Percentiles rank a stretch among this genome's conserved stretches.
phyloP scores from a whole-genome alignment of 352 stramenopile species.

The Pilasporangium apinafurcum region DNA sequence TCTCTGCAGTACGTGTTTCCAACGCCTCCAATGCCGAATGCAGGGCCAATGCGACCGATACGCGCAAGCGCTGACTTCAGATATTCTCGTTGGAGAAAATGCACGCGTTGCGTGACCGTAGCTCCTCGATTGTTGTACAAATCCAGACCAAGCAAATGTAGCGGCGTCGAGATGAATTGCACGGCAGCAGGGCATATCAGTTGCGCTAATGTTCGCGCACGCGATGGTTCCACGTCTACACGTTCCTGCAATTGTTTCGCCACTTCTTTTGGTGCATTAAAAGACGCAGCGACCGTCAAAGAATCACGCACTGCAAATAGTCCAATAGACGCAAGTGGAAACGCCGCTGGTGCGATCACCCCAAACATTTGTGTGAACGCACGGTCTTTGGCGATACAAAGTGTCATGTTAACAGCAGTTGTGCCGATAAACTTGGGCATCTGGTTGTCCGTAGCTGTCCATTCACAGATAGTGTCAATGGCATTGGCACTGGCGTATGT shows the following conservation, averaged over 20 bases:
- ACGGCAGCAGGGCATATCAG: slow-evolving; percentile 77
- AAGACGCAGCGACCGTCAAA: slow-evolving; percentile 82
- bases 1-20: slow-evolving; percentile 76
- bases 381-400: slow-evolving; percentile 88
- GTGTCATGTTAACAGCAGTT: slow-evolving; percentile 87
- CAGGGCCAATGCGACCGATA: slow-evolving; percentile 83
- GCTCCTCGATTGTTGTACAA: slow-evolving; percentile 80
- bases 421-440: slow-evolving; percentile 87
- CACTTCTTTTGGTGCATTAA: slow-evolving; percentile 77
- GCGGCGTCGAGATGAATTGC: slow-evolving; percentile 85
- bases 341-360: slow-evolving; percentile 63
- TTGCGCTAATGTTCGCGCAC: slow-evolving; percentile 63
- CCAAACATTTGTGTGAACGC: slow-evolving; percentile 91
- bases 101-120: slow-evolving; percentile 18
- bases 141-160: slow-evolving; percentile 86
- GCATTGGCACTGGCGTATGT: slow-evolving; percentile 87
- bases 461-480: slow-evolving; percentile 83
- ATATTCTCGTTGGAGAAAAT: slow-evolving; percentile 80
- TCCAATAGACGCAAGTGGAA: slow-evolving; percentile 71
- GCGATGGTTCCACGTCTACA: slow-evolving; percentile 32
- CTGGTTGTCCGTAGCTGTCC: slow-evolving; percentile 59
- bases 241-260: slow-evolving; percentile 56
- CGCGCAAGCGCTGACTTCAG: slow-evolving; percentile 77
- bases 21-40: slow-evolving; percentile 86
- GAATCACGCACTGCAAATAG: slow-evolving; percentile 87